These are phyloP conservation scores for Elongisporangium undulatum DNA, from an alignment of 352 stramenopile genomes.

Conservation along the genomic window DNA sequence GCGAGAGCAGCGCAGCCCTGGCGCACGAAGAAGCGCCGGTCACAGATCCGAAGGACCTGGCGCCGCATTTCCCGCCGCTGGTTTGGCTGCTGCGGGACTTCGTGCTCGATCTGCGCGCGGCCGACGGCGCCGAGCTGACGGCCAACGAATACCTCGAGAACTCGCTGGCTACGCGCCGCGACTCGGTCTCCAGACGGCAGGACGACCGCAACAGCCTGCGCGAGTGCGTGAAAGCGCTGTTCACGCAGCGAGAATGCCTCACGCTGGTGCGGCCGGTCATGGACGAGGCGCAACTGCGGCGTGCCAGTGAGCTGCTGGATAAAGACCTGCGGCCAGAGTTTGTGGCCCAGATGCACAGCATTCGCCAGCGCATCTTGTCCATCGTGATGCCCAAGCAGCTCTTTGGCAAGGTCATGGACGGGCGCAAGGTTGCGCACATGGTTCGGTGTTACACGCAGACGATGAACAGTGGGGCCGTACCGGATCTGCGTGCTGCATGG, in stretches of 20 bases:
- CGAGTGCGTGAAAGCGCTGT: conserved; percentile 59
- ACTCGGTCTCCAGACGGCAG: conserved; percentile 27
- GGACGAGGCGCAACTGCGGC: conserved; percentile 55
- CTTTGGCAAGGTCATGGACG: conserved; percentile 61
- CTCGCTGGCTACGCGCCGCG: conserved; percentile 51
- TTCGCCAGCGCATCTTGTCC: conserved; percentile 45
- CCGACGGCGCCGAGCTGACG: conserved; percentile 48
- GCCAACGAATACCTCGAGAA: conserved; percentile 79
- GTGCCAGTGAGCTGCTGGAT: conserved; percentile 47
- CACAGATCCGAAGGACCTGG: conserved; percentile 44
- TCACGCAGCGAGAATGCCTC: conserved; percentile 66
- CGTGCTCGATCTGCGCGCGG: conserved; percentile 65
- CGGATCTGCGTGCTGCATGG: conserved; percentile 83
- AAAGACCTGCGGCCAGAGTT: conserved; percentile 74
- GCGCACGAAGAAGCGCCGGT: conserved; percentile 26
- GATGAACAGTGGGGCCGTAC: conserved; percentile 71
- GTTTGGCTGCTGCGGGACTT: conserved; percentile 83
- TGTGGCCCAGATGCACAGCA: conserved; percentile 53
- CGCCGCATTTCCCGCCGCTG: conserved; percentile 79
- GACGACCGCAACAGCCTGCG: conserved; percentile 72
- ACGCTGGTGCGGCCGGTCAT: conserved; percentile 75
- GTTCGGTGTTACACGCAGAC: conserved; percentile 67
- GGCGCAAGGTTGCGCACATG: conserved; percentile 54
- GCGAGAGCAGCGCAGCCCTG: conserved; percentile 7
- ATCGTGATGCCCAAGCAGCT: conserved; percentile 59